Base-by-base conservation (phyloP, 2,329 filamentous ascomycete genomes). In the Neonectria sp. region DNA sequence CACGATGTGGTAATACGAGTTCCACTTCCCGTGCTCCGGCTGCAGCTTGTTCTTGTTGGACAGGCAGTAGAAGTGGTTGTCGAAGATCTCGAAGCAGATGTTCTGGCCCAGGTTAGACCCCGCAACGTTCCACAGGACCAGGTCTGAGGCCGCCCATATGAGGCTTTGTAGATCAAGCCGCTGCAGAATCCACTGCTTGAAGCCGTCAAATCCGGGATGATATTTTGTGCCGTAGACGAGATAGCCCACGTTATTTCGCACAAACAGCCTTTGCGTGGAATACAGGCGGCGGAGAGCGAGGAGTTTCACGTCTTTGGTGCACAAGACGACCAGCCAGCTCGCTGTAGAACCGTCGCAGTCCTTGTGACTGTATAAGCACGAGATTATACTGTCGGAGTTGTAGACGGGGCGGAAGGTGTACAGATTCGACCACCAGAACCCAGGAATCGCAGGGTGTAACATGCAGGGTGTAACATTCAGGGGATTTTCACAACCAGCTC, bases 31-130 rank as follows among this genome's bases (percentile, higher is more conserved):
- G 64, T 92, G 89, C 65, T 92, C 88, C 0, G 88, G 84, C 64
- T 91, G 88, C 59, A 89, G 88, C 3, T 86, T 85, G 2, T 86
- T 87, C 70, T 90, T 86, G 69, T 90, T 95, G 0, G 92, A 92
- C 6, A 95, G 80, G 0, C 87, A 91, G 71, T 95, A 95, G 46
- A 95, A 89, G 71, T 89, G 84, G 11, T 83, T 86, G 43, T 89
- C 84, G 67, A 92, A 84, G 21, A 95, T 87, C 67, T 93, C 91
- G 74, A 95, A 95, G 67, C 89, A 92, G n/a, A 93, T 83, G 0
- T 89, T 90, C 12, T 86, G 87, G 6, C 90, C 91, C 35, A 94
- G 84, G 52, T 93, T 91, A 21, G 84, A 86, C 2, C 91, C 92
- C 49, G 88, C 86, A 63, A 93, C 83, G 27, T 89, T 84, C 43